Base-by-base conservation (phyloP, 176 grass and related monocot genomes). In the Avena atlantica region DNA sequence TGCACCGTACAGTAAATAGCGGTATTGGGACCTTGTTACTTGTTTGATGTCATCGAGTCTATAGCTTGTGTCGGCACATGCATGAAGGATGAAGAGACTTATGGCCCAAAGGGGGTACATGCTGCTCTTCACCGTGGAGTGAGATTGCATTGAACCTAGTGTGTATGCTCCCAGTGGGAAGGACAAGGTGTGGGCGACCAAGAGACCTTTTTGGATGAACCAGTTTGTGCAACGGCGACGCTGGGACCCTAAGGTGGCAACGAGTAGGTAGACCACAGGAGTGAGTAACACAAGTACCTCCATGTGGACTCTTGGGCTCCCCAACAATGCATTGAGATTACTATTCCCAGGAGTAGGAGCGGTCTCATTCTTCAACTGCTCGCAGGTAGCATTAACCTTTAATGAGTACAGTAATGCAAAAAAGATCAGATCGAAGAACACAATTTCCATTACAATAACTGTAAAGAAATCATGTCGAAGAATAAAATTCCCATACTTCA, bases 141-240 rank as follows among this genome's bases (percentile, higher is more conserved):
- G 20, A 4, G 79, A 69, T 3, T 77, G 70, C 86, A 88, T 83
- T 0, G 37, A 57, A n/a, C 86, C 86, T 3, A 82, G 48, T 8
- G 49, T 55, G 70, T 88, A 77, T 14, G 49, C 20, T 45, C 25
- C 4, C 11, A 83, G 4, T 24, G 60, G 66, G 59, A 12, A 69
- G 12, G 71, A 66, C 36, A 76, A 11, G 0, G 29, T 1, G 34
- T 29, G 11, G 0, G 70, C 21, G 0, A 11, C 49, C 4, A 82
- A 23, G n/a, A 88, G 16, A 12, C 34, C 79, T 0, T 76, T 67
- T 14, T 82, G 86, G 49, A 68, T 15, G 2, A 82, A 16, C 4
- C 36, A 68, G 49, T 15, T 29, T 57, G 31, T 76, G 8, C 6
- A 45, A 13, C 15, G 29, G 14, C 78, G 78, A 14, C 78, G 69